Conservation (phyloP, 345 rosid genomes). For the Noccaea bulbosa region DNA sequence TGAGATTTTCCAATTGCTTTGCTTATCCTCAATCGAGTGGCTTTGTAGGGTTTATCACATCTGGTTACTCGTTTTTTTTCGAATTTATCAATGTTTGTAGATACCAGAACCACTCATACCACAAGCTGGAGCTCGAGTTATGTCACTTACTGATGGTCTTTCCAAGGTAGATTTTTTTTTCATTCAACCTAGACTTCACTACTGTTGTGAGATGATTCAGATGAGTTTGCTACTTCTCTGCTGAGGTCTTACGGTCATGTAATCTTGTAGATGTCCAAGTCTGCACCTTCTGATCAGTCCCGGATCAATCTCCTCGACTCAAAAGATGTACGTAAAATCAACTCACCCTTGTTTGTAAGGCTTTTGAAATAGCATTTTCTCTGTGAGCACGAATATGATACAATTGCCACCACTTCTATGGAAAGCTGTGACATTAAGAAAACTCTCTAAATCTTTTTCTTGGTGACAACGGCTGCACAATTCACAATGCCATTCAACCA, state of each 20-base stretch:
- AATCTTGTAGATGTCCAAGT: constrained; percentile 88
- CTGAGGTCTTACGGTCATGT: constrained; percentile 18
- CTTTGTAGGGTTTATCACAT: constrained; percentile 24
- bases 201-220: background rate
- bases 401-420: background rate
- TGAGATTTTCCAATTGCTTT: constrained; percentile 42
- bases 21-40: constrained; percentile 34
- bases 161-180: constrained; percentile 60
- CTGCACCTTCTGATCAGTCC: constrained; percentile 91
- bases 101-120: constrained; percentile 92
- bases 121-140: constrained; percentile 81
- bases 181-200: background rate
- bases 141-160: constrained; percentile 95
- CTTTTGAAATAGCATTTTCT: background rate
- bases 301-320: constrained; percentile 94
- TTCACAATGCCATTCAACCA: background rate
- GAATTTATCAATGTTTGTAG: constrained; percentile 47
- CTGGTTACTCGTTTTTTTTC: constrained; percentile 14
- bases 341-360: constrained; percentile 11
- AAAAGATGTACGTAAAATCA: constrained; percentile 71
- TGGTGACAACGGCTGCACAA: background rate
- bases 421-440: background rate
- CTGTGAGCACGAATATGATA: constrained; percentile 5
- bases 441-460: background rate
- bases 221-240: background rate